A percentile compares a stretch with the other conserved stretches of the same genome.
phyloP scores from a whole-genome alignment of 2,329 filamentous ascomycete species.

The Berkeleyomyces basicola region DNA sequence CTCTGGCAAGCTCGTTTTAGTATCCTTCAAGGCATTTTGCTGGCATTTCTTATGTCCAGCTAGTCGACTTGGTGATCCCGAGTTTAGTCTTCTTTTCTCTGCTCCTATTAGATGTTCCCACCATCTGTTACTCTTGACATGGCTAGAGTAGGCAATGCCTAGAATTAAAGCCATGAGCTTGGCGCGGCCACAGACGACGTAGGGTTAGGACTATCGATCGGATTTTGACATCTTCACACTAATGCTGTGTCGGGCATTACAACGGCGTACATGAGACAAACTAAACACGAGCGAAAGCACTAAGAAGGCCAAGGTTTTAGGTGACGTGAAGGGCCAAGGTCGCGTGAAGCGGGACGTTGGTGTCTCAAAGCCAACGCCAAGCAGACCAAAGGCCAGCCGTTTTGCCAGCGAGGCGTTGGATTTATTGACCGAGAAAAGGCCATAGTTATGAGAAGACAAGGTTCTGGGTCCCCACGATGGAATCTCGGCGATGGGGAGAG shows the following conservation, averaged over 20 bases:
- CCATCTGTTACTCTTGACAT: not conserved
- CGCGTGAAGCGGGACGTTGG: not conserved
- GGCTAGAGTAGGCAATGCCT: not conserved
- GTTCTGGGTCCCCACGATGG: not conserved
- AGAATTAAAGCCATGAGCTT: not conserved
- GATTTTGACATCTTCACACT: not conserved
- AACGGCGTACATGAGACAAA: not conserved
- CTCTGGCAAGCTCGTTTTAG: not conserved
- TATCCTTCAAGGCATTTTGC: not conserved
- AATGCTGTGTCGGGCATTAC: not conserved
- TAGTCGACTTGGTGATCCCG: not conserved
- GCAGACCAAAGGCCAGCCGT: not conserved
- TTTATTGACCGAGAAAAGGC: conserved; percentile 2
- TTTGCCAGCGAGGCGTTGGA: not conserved
- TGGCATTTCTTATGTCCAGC: not conserved
- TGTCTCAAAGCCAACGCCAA: not conserved
- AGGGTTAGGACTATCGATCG: not conserved
- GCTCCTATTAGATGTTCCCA: not conserved
- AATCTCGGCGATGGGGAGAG: not conserved
- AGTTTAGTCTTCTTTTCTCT: not conserved
- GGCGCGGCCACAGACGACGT: not conserved
- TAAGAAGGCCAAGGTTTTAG: not conserved
- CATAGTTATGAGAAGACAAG: not conserved
- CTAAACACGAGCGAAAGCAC: not conserved
- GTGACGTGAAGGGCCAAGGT: not conserved